Evolutionary conservation across 495 filamentous ascomycete genomes (phyloP).

Genomic region (Aspergillus diversus): DNA sequence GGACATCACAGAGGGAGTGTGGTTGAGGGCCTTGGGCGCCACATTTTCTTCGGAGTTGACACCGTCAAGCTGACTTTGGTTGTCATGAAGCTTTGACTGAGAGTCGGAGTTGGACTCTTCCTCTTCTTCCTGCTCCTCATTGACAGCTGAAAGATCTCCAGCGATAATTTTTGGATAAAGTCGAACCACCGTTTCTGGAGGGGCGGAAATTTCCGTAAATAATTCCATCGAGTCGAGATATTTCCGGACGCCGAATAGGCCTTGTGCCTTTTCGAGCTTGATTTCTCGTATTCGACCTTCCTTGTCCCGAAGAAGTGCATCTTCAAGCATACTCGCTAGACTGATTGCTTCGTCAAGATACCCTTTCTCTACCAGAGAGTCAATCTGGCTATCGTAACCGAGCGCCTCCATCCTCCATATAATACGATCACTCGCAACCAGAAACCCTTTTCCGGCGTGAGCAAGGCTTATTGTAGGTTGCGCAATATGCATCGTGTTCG

Average conservation of each 20-base stretch:
- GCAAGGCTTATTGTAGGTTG: slow-evolving; percentile 90
- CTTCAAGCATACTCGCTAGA: slow-evolving; percentile 84
- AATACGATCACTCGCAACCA: slow-evolving; percentile 82
- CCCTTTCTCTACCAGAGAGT: slow-evolving; percentile 75
- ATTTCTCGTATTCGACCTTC: slow-evolving; percentile 75
- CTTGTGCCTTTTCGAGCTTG: slow-evolving; percentile 88
- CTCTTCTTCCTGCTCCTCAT: slow-evolving; percentile 55
- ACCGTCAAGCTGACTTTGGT: slow-evolving; percentile 34
- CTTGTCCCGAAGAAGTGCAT: slow-evolving; percentile 86
- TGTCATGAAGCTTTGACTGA: slow-evolving; percentile 28
- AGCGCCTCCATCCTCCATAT: slow-evolving; percentile 97
- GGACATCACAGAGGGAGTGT: slow-evolving; percentile 65
- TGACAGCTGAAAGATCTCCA: slow-evolving; percentile 69
- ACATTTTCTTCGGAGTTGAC: slow-evolving; percentile 28
- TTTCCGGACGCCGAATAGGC: slow-evolving; percentile 77
- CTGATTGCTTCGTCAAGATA: slow-evolving; percentile 92
- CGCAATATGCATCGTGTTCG: slow-evolving; percentile 85
- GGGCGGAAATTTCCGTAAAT: slow-evolving; percentile 85
- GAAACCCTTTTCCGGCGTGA: slow-evolving; percentile 92
- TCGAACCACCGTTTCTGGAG: slow-evolving; percentile 84
- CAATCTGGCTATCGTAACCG: slow-evolving; percentile 90
- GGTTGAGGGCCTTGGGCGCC: slow-evolving; percentile 26
- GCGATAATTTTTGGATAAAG: slow-evolving; percentile 85
- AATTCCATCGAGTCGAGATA: slow-evolving; percentile 89
- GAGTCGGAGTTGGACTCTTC: slow-evolving; percentile 36